Percentiles rank a stretch among this genome's conserved stretches.
phyloP scores from a whole-genome alignment of 345 rosid species.

The Angophora floribunda region DNA sequence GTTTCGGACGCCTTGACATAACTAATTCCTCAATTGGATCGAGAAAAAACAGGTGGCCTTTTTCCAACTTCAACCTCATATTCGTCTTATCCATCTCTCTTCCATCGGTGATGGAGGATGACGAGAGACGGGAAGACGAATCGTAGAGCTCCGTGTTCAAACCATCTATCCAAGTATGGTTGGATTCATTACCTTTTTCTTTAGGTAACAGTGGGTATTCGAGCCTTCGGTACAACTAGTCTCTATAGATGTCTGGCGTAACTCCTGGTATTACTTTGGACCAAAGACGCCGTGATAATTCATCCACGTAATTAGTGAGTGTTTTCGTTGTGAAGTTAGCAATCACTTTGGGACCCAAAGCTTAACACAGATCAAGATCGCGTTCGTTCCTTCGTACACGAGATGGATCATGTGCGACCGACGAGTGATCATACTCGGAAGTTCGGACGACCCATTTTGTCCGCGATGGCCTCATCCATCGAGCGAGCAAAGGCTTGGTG shows the following conservation, averaged over 20 bases:
- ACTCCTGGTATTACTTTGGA: not conserved
- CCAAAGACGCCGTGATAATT: not conserved
- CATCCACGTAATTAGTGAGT: accelerated
- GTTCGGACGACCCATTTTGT: not conserved
- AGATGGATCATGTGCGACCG: not conserved
- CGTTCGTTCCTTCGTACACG: accelerated
- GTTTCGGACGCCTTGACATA: not conserved
- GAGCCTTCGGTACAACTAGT: not conserved
- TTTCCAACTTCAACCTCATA: not conserved
- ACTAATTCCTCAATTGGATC: not conserved
- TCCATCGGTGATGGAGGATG: not conserved
- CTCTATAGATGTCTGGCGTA: not conserved
- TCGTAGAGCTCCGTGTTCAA: not conserved
- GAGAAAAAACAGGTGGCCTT: not conserved
- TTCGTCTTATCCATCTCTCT: not conserved
- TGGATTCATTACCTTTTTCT: too few relatives aligned
- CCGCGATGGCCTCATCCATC: accelerated
- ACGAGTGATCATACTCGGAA: not conserved
- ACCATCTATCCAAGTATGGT: not conserved
- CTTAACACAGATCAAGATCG: not conserved
- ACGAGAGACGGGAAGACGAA: not conserved
- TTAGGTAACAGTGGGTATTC: not conserved
- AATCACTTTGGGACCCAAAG: not conserved
- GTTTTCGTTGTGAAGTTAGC: not conserved
- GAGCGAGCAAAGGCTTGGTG: not conserved